Percentiles rank a stretch among this genome's conserved stretches.
phyloP scores from a whole-genome alignment of 805 yeast species.

The Candida hungchunana region DNA sequence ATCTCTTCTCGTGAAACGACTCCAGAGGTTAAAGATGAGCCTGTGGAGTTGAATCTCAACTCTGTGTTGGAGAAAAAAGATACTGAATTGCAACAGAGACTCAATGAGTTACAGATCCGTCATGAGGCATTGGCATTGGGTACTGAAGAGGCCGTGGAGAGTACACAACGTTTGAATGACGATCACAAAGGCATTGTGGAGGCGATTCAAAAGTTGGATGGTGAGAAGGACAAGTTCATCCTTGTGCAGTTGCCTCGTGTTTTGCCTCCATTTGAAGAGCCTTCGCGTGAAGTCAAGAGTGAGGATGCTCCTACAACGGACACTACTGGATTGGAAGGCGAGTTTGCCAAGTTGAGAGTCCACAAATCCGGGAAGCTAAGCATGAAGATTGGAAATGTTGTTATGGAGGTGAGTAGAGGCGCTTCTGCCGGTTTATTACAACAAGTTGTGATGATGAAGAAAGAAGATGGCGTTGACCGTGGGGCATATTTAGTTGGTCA shows the following conservation, averaged over 20 bases:
- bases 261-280: slow-evolving; percentile 31
- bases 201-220: slow-evolving; percentile 25
- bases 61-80: slow-evolving; percentile 24
- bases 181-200: slow-evolving; percentile 37
- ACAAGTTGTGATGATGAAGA: slow-evolving; percentile 56
- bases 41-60: slow-evolving; percentile 15
- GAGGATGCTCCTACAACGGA: slow-evolving; percentile 8
- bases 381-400: slow-evolving; percentile 65
- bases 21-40: slow-evolving; percentile 24
- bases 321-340: slow-evolving; percentile 40
- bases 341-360: slow-evolving; percentile 66
- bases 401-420: slow-evolving; percentile 69
- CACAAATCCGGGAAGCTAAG: slow-evolving; percentile 84
- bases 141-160: slow-evolving; percentile 33
- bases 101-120: slow-evolving; percentile 26
- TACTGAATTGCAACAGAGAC: slow-evolving; percentile 25
- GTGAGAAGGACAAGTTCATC: slow-evolving; percentile 32
- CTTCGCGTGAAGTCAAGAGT: slow-evolving; percentile 9
- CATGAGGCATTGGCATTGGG: slow-evolving; percentile 29
- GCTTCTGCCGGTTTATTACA: slow-evolving; percentile 67
- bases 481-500: slow-evolving; percentile 49
- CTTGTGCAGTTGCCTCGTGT: slow-evolving; percentile 36
- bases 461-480: slow-evolving; percentile 30
- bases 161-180: slow-evolving; percentile 30
- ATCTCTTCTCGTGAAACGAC: slow-evolving; percentile 29